A percentile compares a stretch with the other conserved stretches of the same genome.
phyloP scores from a whole-genome alignment of 345 rosid species.

The Eucalyptus marginata region DNA sequence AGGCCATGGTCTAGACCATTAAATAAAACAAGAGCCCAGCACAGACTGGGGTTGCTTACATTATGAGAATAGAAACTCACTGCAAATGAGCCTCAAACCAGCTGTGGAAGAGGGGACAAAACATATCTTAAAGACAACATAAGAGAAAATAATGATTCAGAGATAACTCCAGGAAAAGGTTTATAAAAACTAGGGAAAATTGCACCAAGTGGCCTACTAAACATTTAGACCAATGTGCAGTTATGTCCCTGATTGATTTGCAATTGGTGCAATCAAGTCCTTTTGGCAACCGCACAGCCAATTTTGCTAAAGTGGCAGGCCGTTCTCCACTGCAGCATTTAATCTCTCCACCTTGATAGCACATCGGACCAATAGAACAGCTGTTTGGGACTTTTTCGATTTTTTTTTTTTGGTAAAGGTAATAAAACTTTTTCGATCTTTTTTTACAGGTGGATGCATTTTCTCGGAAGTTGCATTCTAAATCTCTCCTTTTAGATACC shows the following conservation, averaged over 20 bases:
- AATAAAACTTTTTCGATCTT: too few relatives aligned
- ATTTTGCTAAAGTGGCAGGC: not conserved
- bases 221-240: not conserved
- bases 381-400: not conserved
- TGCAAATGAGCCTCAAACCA: not conserved
- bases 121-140: not conserved
- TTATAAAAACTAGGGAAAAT: not conserved
- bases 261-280: not conserved
- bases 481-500: not conserved
- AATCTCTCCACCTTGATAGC: not conserved
- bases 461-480: not conserved
- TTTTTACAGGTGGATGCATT: not conserved
- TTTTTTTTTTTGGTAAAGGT: too few relatives aligned
- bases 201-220: not conserved
- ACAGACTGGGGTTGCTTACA: not conserved
- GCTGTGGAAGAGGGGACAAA: not conserved
- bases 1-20: not conserved
- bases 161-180: not conserved
- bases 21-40: not conserved
- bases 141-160: not conserved
- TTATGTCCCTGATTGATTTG: not conserved
- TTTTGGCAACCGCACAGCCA: not conserved
- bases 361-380: not conserved
- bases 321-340: not conserved
- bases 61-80: not conserved